A percentile compares a stretch with the other conserved stretches of the same genome.
These are phyloP conservation scores for Aspergillus ellipticus DNA, from an alignment of 495 filamentous ascomycete species.

Conservation along the genomic window DNA sequence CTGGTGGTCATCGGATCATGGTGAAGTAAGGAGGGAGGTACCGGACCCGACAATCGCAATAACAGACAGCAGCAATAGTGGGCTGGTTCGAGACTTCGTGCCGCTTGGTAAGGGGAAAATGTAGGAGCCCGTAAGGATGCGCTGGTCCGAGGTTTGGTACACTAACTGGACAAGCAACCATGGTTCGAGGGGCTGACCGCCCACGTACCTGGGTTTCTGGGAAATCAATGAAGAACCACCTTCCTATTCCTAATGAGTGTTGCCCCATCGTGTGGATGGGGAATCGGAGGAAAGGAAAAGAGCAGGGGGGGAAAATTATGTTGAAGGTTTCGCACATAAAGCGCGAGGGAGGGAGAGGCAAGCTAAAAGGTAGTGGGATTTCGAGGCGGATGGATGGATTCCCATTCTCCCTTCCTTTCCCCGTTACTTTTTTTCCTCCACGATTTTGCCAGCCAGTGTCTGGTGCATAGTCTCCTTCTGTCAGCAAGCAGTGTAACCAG, in stretches of 20 bases:
- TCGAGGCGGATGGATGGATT: not conserved
- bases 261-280: not conserved
- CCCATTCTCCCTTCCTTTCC: not conserved
- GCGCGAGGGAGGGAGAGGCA: not conserved
- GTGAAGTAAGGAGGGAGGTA: not conserved
- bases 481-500: conserved; percentile 5
- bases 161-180: conserved; percentile 16
- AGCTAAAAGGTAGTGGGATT: not conserved
- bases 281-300: not conserved
- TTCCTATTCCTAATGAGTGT: conserved; percentile 6
- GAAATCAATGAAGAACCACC: not conserved
- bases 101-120: not conserved
- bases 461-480: not conserved
- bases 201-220: conserved; percentile 1
- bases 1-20: not conserved
- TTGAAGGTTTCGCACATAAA: not conserved
- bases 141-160: conserved; percentile 15
- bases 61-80: not conserved
- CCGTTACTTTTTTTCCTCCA: not conserved
- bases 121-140: conserved; percentile 3
- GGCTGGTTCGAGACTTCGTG: not conserved
- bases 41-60: too few species aligned
- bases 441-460: too few species aligned
- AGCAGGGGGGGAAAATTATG: not conserved
- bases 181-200: conserved; percentile 11